These are phyloP conservation scores for Coleophoma eucalyptorum DNA, from an alignment of 2,329 filamentous ascomycete genomes.

Conservation along the genomic window DNA sequence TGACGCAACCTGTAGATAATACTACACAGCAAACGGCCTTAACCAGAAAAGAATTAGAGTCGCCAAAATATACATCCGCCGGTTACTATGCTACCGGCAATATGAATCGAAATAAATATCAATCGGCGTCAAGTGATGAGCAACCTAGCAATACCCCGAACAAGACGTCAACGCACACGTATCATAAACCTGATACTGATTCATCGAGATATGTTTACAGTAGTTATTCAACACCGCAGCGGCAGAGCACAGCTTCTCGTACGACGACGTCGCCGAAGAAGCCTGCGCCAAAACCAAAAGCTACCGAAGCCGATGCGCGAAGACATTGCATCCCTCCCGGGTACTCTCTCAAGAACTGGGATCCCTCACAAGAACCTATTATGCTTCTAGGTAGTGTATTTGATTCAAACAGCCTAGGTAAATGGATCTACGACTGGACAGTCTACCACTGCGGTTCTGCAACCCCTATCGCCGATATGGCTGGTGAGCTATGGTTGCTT, in stretches of 20 bases:
- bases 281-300: conserved; percentile 26
- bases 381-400: conserved; percentile 93
- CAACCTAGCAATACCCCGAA: not conserved
- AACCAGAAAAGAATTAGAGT: no score
- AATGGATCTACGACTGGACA: conserved; percentile 99
- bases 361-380: conserved; percentile 89
- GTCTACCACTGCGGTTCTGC: conserved; percentile 81
- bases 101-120: not conserved
- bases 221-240: not conserved
- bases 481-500: conserved; percentile 91
- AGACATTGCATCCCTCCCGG: conserved; percentile 76
- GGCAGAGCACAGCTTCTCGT: not conserved
- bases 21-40: no score
- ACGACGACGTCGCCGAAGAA: no score
- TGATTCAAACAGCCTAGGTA: conserved; percentile 93
- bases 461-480: conserved; percentile 83
- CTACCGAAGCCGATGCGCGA: conserved; percentile 56
- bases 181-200: not conserved
- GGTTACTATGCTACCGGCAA: no score
- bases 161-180: not conserved
- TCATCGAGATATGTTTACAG: not conserved
- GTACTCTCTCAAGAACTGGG: conserved; percentile 98
- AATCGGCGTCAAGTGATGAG: not conserved
- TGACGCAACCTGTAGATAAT: no score
- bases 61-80: no score